Evolutionary conservation across 83 land plant genomes (phyloP).

Genomic region (Diphasiastrum complanatum): DNA sequence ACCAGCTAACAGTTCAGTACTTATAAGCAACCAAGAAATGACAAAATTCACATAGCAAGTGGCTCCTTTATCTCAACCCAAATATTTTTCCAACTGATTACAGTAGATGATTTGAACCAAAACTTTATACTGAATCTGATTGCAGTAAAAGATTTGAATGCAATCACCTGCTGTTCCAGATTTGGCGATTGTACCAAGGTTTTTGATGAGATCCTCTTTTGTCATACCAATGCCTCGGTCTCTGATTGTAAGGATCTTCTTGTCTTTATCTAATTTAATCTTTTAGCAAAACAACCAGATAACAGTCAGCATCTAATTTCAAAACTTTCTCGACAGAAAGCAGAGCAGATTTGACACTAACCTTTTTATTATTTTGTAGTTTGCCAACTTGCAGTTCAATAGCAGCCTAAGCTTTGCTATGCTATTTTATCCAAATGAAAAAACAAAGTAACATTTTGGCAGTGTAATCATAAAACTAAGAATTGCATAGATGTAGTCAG

Average conservation of each 20-base stretch:
- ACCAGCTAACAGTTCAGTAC: not conserved
- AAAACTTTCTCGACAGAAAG: not conserved
- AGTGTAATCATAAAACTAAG: no score
- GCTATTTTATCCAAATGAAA: no score
- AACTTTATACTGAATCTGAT: no score
- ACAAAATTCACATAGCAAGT: not conserved
- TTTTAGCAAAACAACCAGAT: constrained; percentile 10
- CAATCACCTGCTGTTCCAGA: constrained; percentile 91
- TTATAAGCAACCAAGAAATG: constrained; percentile 6
- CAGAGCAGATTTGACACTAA: no score
- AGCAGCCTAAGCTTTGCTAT: no score
- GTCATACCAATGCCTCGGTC: constrained; percentile 99
- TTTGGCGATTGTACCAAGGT: constrained; percentile 96
- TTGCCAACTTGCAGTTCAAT: no score
- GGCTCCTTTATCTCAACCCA: no score
- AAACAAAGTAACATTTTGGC: no score
- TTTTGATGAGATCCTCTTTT: constrained; percentile 93
- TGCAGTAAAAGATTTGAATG: not conserved
- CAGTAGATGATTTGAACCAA: no score
- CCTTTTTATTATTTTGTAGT: no score
- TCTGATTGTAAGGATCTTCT: constrained; percentile 74
- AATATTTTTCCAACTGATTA: no score
- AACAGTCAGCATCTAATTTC: not conserved
- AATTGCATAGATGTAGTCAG: no score
- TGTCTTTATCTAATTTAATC: constrained; percentile 93